Evolutionary conservation across 2,329 filamentous ascomycete genomes (phyloP).

Genomic region (Sporothrix schenckii): DNA sequence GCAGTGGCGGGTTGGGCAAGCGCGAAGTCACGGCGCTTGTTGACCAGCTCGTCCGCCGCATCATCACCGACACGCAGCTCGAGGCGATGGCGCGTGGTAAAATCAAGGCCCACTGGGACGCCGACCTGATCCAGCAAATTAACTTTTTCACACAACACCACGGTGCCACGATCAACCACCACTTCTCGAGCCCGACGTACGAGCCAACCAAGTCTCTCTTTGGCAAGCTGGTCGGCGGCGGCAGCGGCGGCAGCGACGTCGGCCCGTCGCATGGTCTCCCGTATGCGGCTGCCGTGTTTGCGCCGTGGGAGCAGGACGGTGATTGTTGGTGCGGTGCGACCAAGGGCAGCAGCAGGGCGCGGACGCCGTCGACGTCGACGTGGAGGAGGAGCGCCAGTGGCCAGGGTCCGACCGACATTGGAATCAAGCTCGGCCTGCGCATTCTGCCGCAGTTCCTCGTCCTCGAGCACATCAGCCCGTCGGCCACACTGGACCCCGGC

Average conservation of each 20-base stretch:
- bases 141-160: conserved; percentile 73
- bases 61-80: conserved; percentile 52
- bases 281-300: conserved; percentile 56
- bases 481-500: conserved; percentile 62
- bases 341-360: neutral
- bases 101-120: conserved; percentile 51
- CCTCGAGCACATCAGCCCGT: conserved; percentile 69
- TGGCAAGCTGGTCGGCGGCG: conserved; percentile 31
- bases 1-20: conserved; percentile 44
- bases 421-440: conserved; percentile 60
- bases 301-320: conserved; percentile 73
- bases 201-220: conserved; percentile 36
- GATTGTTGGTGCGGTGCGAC: conserved; percentile 83
- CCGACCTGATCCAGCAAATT: conserved; percentile 56
- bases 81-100: conserved; percentile 52
- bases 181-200: conserved; percentile 63
- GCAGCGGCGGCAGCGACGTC: neutral
- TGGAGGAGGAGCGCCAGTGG: conserved; percentile 35
- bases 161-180: conserved; percentile 66
- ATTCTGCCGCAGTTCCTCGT: conserved; percentile 71
- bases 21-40: conserved; percentile 49
- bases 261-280: conserved; percentile 28
- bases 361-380: conserved; percentile 13
- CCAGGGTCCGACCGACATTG: conserved; percentile 62
- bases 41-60: conserved; percentile 48